Base-by-base conservation (phyloP, 805 yeast species). In the Jamesozyma lodderae region DNA sequence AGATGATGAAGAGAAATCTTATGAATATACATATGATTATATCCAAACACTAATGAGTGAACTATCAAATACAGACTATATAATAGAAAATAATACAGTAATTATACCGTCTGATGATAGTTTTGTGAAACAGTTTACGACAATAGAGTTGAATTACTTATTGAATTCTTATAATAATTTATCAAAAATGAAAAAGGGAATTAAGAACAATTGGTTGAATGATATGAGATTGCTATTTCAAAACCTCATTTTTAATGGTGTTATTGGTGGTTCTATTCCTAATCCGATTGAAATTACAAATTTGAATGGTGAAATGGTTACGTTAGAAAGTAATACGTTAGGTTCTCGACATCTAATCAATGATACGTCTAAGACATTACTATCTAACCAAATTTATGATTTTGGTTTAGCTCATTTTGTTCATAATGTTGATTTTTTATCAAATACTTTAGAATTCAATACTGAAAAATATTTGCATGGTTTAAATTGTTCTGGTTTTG, bases 391-490 rank as follows among this genome's bases (percentile, higher is more conserved):
- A 10, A 39, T 76, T 1, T 61, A 72, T 5, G 50, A 66, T 3
- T 67, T 71, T 47, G 79, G 78, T 0, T 36, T 79, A 1, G 52
- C 72, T 1, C 80, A 78, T 51, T 47, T 69, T 17, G 75, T 72
- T 49, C 59, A 66, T 17, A 46, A 58, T 13, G 37, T 60, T 6
- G 35, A 57, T 14, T 46, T 60, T 11, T 35, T 60, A 21, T 40
- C 45, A 20, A 55, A 44, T 0, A 24, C 40, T 1, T 37, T 73
- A 15, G 46, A 43, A 1, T 72, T 75, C 47, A 75, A 75, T 23
- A 73, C 75, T 1, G 67, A 76, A 45, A 79, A 76, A 51, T 71
- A 75, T 46, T 55, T 81, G 2, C 62, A 73, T 37, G 86, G 83
- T 0, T 53, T 77, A 31, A 70, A 77, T 41, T 77, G 75, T 36